Percentiles rank a stretch among this genome's conserved stretches.
phyloP scores from a whole-genome alignment of 345 rosid genomes.

The Citrus sp. region DNA sequence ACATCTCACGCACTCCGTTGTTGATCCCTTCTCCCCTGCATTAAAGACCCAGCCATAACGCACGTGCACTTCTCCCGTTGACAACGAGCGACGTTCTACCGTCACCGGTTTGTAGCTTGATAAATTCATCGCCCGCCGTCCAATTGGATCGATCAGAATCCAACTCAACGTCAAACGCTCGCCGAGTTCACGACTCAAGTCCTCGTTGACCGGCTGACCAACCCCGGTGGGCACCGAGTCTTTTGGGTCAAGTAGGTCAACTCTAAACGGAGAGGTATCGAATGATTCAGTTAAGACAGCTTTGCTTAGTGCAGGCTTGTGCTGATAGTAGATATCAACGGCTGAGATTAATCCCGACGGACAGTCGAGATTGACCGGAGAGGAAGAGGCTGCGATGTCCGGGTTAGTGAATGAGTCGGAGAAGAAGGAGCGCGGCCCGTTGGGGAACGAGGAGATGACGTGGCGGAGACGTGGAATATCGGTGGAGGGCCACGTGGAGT shows the following conservation, averaged over 20 bases:
- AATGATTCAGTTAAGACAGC: constrained; percentile 61
- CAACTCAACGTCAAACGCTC: constrained; percentile 57
- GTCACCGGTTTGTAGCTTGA: constrained; percentile 62
- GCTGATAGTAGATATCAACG: constrained; percentile 54
- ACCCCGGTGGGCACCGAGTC: constrained; percentile 52
- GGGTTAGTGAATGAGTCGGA: constrained; percentile 48
- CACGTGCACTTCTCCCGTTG: constrained; percentile 61
- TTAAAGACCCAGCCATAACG: constrained; percentile 35
- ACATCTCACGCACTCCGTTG: constrained; percentile 39
- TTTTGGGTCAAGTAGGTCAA: constrained; percentile 63
- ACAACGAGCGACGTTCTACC: constrained; percentile 69
- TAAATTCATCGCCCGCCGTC: constrained; percentile 53
- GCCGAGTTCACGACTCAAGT: constrained; percentile 34
- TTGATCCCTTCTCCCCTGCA: constrained; percentile 24
- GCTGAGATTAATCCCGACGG: constrained; percentile 55
- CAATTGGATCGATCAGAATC: constrained; percentile 58
- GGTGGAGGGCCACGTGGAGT: constrained; percentile 70
- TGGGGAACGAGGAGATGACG: constrained; percentile 37
- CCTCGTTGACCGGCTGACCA: constrained; percentile 32
- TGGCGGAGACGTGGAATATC: constrained; percentile 24
- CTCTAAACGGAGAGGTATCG: constrained; percentile 62
- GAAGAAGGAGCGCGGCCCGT: constrained; percentile 68
- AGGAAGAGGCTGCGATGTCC: background rate
- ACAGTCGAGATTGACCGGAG: background rate
- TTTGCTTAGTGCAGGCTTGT: constrained; percentile 41